Base-by-base conservation (phyloP, 2,329 filamentous ascomycete genomes). In the Apiospora rasikravindrae region DNA sequence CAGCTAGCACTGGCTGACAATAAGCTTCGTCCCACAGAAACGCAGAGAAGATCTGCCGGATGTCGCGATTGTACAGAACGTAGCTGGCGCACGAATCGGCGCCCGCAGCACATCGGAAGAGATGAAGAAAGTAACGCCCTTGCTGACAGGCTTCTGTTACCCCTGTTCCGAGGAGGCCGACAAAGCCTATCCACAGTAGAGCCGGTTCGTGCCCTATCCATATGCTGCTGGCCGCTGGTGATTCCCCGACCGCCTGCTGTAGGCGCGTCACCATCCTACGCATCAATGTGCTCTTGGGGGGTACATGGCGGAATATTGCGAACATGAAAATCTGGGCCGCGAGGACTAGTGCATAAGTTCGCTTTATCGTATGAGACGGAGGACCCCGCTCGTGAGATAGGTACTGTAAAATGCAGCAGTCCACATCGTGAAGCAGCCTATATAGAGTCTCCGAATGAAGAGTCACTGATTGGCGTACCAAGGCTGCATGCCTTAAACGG, bases 1-100 rank as follows among this genome's bases (percentile, higher is more conserved):
- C 49, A 61, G 70, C 72, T 71, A 69, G 64, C 29, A 69, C 45
- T 70, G 45, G 73, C 70, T 72, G 70, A 24, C 70, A 73, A 45
- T 69, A 67, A 67, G 40, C 26, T 24, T 73, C 61, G 44, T 71
- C 71, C 71, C 71, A 73, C 13, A 73, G 69, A 71, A 73, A 73
- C 6, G 70, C 22, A 68, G 71, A 71, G 37, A 71, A 71, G 14
- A 71, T 53, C 64, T 49, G 33, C 11, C 67, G 49, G 51, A 70
- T 47, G 42, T 70, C 51, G 37, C 29, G 19, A 69, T 71, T 29
- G 5, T 45, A 24, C 57, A n/a, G n/a, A n/a, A 24, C 37, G 13
- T 19, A 67, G 26, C 29, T 29, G 33, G 29, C 40, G 37, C 61
- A 53, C n/a, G 47, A 37, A 11, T 57, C n/a, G 40, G 49, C 69